Percentiles rank a stretch among this genome's conserved stretches.
phyloP scores from a whole-genome alignment of 345 rosid species.

The Ceriops zippeliana region DNA sequence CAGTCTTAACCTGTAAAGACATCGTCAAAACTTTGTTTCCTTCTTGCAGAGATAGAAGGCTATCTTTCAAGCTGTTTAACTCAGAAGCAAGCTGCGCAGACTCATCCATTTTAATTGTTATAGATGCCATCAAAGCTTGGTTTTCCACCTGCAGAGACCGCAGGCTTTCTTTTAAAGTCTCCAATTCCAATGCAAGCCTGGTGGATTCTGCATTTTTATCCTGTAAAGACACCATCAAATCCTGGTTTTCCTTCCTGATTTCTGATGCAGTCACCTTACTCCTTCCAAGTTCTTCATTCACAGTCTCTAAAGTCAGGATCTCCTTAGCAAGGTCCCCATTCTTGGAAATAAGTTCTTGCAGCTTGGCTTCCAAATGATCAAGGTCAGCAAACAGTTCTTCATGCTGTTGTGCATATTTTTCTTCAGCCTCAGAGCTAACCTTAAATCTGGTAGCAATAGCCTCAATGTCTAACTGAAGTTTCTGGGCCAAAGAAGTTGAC shows the following conservation, averaged over 20 bases:
- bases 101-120: constrained; percentile 9
- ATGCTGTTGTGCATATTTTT: constrained; percentile 40
- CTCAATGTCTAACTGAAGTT: constrained; percentile 64
- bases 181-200: constrained; percentile 43
- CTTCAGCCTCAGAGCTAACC: constrained; percentile 54
- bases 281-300: constrained; percentile 51
- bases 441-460: constrained; percentile 46
- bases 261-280: constrained; percentile 53
- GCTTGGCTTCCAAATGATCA: constrained; percentile 48
- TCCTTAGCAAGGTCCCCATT: constrained; percentile 51
- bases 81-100: constrained; percentile 20
- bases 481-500: constrained; percentile 45
- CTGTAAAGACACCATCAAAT: constrained; percentile 46
- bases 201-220: constrained; percentile 50
- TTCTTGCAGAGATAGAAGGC: constrained; percentile 15
- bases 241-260: constrained; percentile 50
- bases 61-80: constrained; percentile 15
- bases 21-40: constrained; percentile 17
- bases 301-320: constrained; percentile 46
- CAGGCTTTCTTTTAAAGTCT: constrained; percentile 38
- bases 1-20: constrained; percentile 11
- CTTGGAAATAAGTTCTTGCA: constrained; percentile 50
- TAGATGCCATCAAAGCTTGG: constrained; percentile 13
- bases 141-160: constrained; percentile 27
- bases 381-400: constrained; percentile 52